Conservation (phyloP, 2,329 filamentous ascomycete species). For the Beauveria medogensis region DNA sequence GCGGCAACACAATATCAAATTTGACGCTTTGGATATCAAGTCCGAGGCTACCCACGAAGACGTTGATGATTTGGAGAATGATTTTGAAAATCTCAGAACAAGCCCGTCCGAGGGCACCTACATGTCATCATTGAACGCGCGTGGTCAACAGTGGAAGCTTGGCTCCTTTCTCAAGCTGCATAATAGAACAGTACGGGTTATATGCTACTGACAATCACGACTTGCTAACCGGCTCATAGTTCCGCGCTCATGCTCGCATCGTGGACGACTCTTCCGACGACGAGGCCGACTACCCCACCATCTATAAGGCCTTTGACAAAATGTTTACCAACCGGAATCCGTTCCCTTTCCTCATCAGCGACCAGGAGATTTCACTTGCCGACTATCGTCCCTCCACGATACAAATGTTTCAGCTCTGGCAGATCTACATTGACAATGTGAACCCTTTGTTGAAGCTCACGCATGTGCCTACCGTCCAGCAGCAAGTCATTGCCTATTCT, state of each 20-base stretch:
- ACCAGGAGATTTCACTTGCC: conserved; percentile 33
- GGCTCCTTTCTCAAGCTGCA: conserved; percentile 22
- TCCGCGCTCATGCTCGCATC: conserved; percentile 39
- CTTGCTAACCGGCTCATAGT: conserved; percentile 26
- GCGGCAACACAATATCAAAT: conserved; percentile 57
- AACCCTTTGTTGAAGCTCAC: conserved; percentile 62
- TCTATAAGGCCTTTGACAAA: conserved; percentile 50
- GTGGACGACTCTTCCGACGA: conserved; percentile 49
- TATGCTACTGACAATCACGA: no score
- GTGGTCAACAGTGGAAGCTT: conserved; percentile 9
- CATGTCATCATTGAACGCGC: conserved; percentile 16
- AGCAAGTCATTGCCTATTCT: conserved; percentile 54
- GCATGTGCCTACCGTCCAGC: conserved; percentile 57
- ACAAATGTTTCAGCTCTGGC: conserved; percentile 59
- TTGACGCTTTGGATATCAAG: conserved; percentile 28
- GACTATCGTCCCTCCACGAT: conserved; percentile 45
- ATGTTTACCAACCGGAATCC: conserved; percentile 50
- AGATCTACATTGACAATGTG: conserved; percentile 61
- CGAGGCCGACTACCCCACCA: conserved; percentile 42
- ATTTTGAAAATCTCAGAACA: conserved; percentile 46
- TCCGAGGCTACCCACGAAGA: conserved; percentile 34
- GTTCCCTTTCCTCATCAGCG: conserved; percentile 50
- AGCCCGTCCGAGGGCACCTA: conserved; percentile 37
- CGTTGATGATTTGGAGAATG: conserved; percentile 47
- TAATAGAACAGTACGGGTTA: background rate